These are phyloP conservation scores for Beauveria pseudobassiana DNA, from an alignment of 2,329 filamentous ascomycete species.

Conservation along the genomic window DNA sequence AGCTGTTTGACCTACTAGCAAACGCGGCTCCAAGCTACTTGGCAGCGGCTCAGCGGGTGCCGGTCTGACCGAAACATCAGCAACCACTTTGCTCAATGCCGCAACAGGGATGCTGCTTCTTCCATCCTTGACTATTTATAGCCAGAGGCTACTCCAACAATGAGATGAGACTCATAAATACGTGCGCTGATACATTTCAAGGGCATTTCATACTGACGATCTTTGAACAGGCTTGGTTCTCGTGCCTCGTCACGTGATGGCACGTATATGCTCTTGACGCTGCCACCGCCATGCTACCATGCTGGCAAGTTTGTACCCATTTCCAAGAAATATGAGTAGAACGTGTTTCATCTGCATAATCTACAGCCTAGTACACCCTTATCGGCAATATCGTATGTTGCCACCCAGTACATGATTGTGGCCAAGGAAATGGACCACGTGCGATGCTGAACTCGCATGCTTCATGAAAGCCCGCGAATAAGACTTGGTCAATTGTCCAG, in stretches of 20 bases:
- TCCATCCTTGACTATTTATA: background rate
- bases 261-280: background rate
- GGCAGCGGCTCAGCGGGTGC: background rate
- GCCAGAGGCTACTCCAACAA: background rate
- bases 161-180: background rate
- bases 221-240: background rate
- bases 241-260: background rate
- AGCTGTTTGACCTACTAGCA: background rate
- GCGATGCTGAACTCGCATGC: no score
- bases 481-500: background rate
- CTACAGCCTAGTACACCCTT: no score
- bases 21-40: background rate
- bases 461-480: no score
- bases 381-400: no score
- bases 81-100: background rate
- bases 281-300: background rate
- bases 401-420: no score
- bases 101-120: background rate
- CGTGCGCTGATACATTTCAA: no score
- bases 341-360: no score
- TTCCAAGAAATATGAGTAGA: no score
- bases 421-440: no score
- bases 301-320: background rate
- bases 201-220: background rate
- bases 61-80: background rate